Percentiles rank a stretch among this genome's conserved stretches.
phyloP scores from a whole-genome alignment of 805 yeast species.

The Kurtzmaniella fragi region DNA sequence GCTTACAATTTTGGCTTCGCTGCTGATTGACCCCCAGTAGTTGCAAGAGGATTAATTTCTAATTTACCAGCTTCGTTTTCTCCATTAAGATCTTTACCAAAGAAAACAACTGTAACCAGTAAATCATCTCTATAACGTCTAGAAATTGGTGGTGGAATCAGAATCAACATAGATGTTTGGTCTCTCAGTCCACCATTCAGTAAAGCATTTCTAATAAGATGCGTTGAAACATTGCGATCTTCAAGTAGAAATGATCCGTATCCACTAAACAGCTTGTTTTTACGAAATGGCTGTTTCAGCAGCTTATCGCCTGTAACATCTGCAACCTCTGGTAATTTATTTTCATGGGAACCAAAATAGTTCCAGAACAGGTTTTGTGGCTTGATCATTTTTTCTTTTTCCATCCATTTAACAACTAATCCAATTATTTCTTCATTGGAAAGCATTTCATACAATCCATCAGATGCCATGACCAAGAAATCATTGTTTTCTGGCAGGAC shows the following conservation, averaged over 20 bases:
- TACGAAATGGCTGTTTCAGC: slow-evolving; percentile 73
- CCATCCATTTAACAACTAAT: slow-evolving; percentile 91
- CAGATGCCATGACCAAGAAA: slow-evolving; percentile 88
- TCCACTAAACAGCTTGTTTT: slow-evolving; percentile 28
- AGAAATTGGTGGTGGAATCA: slow-evolving; percentile 88
- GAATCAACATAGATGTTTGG: slow-evolving; percentile 80
- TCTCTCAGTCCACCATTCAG: slow-evolving; percentile 83
- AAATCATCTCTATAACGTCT: slow-evolving; percentile 93
- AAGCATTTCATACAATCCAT: slow-evolving; percentile 88
- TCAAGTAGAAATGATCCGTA: slow-evolving; percentile 51
- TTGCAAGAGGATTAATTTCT: slow-evolving; percentile 53
- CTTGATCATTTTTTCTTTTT: slow-evolving; percentile 57
- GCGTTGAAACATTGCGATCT: slow-evolving; percentile 89
- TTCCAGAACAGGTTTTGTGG: slow-evolving; percentile 47
- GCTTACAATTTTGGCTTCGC: slow-evolving; percentile 44
- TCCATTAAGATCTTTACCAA: slow-evolving; percentile 55
- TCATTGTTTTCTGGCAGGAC: slow-evolving; percentile 68
- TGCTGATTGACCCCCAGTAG: slow-evolving; percentile 48
- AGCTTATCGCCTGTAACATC: slow-evolving; percentile 58
- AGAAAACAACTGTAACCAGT: slow-evolving; percentile 93
- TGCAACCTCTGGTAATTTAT: slow-evolving; percentile 55
- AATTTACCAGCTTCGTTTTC: slow-evolving; percentile 43
- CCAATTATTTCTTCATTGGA: slow-evolving; percentile 91
- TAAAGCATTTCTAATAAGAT: slow-evolving; percentile 87
- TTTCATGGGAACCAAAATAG: slow-evolving; percentile 35